phyloP scores from a whole-genome alignment of 768 basidiomycete species.

The Macrocybe gigantea region DNA sequence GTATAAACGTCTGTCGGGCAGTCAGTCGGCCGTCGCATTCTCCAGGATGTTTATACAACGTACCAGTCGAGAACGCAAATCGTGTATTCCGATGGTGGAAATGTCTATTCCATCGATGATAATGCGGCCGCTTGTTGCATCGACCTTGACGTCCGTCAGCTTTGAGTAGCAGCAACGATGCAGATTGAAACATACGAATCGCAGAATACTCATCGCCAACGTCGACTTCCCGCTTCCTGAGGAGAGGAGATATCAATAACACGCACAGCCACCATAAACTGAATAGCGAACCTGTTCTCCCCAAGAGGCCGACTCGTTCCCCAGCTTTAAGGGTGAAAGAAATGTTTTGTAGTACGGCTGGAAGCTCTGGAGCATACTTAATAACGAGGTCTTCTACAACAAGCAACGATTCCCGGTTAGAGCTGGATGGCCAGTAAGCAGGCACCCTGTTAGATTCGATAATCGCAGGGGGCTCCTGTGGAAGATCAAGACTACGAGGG shows the following conservation, averaged over 20 bases:
- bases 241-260: constrained; percentile 1
- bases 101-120: constrained; percentile 87
- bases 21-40: constrained; percentile 1
- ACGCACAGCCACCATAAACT: background rate
- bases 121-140: constrained; percentile 71
- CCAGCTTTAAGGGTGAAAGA: constrained; percentile 68
- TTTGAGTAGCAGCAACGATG: background rate
- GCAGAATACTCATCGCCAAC: constrained; percentile 78
- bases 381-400: constrained; percentile 70
- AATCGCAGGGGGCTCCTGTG: constrained; percentile 77
- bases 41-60: constrained; percentile 15
- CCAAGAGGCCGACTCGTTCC: constrained; percentile 76
- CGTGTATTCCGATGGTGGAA: constrained; percentile 77
- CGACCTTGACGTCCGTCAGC: constrained; percentile 37
- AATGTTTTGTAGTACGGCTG: constrained; percentile 69
- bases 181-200: constrained; percentile 55
- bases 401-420: constrained; percentile 52
- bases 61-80: constrained; percentile 71
- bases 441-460: constrained; percentile 75
- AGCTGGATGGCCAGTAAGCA: constrained; percentile 88
- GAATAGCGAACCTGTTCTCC: constrained; percentile 53
- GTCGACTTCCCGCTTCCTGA: constrained; percentile 77
- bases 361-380: constrained; percentile 82
- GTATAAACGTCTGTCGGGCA: constrained; percentile 65
- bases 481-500: constrained; percentile 53